phyloP scores from a whole-genome alignment of 2,329 filamentous ascomycete genomes.

The Penicillium expansum region DNA sequence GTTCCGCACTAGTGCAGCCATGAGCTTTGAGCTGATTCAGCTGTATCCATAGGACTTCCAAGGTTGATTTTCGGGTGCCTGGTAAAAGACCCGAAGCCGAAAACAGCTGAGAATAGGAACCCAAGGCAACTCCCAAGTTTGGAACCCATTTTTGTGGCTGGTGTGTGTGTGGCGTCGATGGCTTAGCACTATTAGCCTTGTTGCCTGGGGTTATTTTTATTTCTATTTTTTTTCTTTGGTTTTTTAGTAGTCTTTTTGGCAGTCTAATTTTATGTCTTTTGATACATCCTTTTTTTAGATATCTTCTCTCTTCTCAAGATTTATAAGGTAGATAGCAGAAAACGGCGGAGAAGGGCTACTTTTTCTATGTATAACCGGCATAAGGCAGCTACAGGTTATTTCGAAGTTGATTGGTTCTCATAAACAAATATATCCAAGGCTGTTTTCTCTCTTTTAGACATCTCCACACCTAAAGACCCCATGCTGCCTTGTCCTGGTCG shows the following conservation, averaged over 20 bases:
- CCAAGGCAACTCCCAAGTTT: background rate
- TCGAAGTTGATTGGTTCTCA: background rate
- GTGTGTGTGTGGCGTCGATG: background rate
- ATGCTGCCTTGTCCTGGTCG: background rate
- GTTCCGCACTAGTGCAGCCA: conserved; percentile 42
- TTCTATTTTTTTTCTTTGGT: no score
- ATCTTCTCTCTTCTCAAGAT: no score
- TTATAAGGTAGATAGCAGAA: no score
- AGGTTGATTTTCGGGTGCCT: background rate
- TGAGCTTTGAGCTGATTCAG: conserved; percentile 5
- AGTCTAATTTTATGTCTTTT: no score
- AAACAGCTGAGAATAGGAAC: background rate
- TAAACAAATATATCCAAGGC: background rate
- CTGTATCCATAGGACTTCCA: conserved; percentile 8
- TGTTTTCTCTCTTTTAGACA: background rate
- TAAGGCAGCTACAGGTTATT: background rate
- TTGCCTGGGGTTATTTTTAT: no score
- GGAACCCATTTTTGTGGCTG: background rate
- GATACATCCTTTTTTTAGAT: no score
- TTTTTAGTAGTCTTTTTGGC: no score
- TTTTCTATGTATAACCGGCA: no score
- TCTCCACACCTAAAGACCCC: background rate
- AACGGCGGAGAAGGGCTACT: no score
- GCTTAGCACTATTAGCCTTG: background rate
- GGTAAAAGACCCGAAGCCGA: background rate